Conservation (phyloP, 441 rosid species). For the Eruca vesicaria region DNA sequence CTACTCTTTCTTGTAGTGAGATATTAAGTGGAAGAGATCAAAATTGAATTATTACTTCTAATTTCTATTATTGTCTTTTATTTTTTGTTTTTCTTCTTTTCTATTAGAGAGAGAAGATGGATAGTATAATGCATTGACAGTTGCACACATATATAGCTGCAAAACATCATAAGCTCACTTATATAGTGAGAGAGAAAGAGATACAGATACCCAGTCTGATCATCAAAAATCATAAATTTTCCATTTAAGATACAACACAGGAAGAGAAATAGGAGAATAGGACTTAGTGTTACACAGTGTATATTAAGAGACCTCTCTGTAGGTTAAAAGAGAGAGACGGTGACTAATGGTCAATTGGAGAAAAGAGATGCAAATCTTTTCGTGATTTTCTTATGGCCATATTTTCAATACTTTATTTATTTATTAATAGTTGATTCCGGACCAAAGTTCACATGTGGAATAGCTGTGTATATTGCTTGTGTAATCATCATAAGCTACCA, state of each 20-base stretch:
- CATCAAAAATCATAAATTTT: slow-evolving; percentile 36
- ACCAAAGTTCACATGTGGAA: slow-evolving; percentile 1
- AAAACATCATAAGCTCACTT: slow-evolving; percentile 4
- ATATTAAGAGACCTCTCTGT: slow-evolving; percentile 21
- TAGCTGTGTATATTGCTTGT: too few species aligned
- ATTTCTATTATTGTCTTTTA: neutral
- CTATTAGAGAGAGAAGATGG: slow-evolving; percentile 21
- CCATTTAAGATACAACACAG: slow-evolving; percentile 28
- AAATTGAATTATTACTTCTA: neutral
- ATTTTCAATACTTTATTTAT: neutral
- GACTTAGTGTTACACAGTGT: slow-evolving; percentile 34
- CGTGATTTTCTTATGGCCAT: slow-evolving; percentile 26
- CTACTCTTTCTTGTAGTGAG: too few species aligned
- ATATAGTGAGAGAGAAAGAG: slow-evolving; percentile 1
- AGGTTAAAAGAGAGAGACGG: slow-evolving; percentile 1
- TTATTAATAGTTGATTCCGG: neutral
- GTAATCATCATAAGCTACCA: too few species aligned
- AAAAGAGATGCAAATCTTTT: slow-evolving; percentile 2
- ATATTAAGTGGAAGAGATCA: slow-evolving; percentile 30
- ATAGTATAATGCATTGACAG: slow-evolving; percentile 18
- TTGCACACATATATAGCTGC: slow-evolving; percentile 16
- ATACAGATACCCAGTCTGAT: neutral
- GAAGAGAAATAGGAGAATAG: slow-evolving; percentile 11
- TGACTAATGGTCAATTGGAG: too few species aligned
- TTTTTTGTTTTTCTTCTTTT: neutral